These are phyloP conservation scores for Atalantia buxifolia DNA, from an alignment of 345 rosid species.

Conservation along the genomic window DNA sequence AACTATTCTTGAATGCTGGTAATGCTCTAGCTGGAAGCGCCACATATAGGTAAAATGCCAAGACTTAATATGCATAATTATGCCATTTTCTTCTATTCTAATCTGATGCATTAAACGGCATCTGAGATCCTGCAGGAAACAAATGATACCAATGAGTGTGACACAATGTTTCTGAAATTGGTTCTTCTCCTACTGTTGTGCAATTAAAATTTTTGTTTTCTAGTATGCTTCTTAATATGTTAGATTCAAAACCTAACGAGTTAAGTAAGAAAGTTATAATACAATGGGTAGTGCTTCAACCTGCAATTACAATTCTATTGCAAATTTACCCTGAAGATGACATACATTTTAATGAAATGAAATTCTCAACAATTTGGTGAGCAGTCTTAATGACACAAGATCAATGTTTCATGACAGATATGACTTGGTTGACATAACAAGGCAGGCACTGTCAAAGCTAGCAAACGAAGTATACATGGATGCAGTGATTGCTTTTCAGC, in stretches of 20 bases:
- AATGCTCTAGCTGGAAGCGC: slow-evolving; percentile 55
- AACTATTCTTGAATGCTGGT: slow-evolving; percentile 70
- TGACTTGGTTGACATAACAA: slow-evolving; percentile 84
- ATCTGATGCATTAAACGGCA: not conserved
- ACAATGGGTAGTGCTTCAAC: not conserved
- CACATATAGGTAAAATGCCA: slow-evolving; percentile 61
- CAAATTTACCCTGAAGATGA: not conserved
- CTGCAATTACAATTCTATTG: not conserved
- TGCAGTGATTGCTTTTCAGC: slow-evolving; percentile 54
- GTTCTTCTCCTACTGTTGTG: not conserved
- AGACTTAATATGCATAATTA: not conserved
- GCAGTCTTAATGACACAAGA: not conserved
- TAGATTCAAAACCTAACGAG: not conserved
- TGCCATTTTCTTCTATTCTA: not conserved
- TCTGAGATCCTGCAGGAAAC: not conserved
- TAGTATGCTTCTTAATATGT: not conserved
- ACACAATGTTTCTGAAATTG: not conserved
- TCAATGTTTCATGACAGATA: slow-evolving; percentile 49
- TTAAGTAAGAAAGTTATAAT: not conserved
- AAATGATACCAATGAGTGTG: not conserved
- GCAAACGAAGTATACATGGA: slow-evolving; percentile 76
- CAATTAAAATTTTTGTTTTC: not conserved
- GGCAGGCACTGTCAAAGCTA: slow-evolving; percentile 89
- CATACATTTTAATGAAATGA: not conserved
- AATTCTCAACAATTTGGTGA: not conserved